These are phyloP conservation scores for Carex parvula DNA, from an alignment of 176 grass and related monocot species.

Conservation along the genomic window DNA sequence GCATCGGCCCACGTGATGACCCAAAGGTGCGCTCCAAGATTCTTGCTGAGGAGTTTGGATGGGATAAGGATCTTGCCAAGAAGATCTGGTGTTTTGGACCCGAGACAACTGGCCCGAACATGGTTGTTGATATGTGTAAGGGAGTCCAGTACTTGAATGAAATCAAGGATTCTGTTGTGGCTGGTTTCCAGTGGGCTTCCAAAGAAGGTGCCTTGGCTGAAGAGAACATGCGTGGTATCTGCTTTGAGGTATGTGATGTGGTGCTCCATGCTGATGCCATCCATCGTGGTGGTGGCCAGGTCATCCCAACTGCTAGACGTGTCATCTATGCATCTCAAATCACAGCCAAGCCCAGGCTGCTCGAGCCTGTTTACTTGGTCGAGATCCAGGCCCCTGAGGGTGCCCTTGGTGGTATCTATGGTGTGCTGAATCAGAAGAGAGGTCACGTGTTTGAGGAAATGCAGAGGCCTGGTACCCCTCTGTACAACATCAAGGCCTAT, in stretches of 20 bases:
- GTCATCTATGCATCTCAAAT: slow-evolving; percentile 70
- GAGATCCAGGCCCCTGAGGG: slow-evolving; percentile 75
- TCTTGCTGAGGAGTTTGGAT: slow-evolving; percentile 65
- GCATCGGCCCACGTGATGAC: slow-evolving; percentile 73
- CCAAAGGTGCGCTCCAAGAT: slow-evolving; percentile 70
- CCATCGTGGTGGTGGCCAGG: slow-evolving; percentile 81
- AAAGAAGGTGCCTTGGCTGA: slow-evolving; percentile 76
- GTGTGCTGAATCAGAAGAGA: slow-evolving; percentile 72
- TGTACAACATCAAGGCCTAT: slow-evolving; percentile 88
- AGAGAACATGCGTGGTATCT: slow-evolving; percentile 83
- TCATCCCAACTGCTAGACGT: slow-evolving; percentile 70
- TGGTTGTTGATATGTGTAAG: slow-evolving; percentile 93
- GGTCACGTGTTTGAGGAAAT: slow-evolving; percentile 79
- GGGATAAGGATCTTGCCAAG: slow-evolving; percentile 86
- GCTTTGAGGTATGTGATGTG: slow-evolving; percentile 80
- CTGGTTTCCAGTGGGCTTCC: slow-evolving; percentile 85
- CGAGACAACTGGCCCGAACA: slow-evolving; percentile 77
- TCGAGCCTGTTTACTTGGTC: slow-evolving; percentile 74
- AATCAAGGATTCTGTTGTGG: slow-evolving; percentile 86
- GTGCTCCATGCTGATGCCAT: slow-evolving; percentile 89
- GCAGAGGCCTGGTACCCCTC: slow-evolving; percentile 62
- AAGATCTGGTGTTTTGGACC: slow-evolving; percentile 93
- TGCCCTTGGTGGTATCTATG: slow-evolving; percentile 69
- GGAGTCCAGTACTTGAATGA: slow-evolving; percentile 90
- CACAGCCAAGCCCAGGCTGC: slow-evolving; percentile 60